A percentile compares a stretch with the other conserved stretches of the same genome.
These are phyloP conservation scores for Sarcomyxa edulis DNA, from an alignment of 768 basidiomycete species.

Conservation along the genomic window DNA sequence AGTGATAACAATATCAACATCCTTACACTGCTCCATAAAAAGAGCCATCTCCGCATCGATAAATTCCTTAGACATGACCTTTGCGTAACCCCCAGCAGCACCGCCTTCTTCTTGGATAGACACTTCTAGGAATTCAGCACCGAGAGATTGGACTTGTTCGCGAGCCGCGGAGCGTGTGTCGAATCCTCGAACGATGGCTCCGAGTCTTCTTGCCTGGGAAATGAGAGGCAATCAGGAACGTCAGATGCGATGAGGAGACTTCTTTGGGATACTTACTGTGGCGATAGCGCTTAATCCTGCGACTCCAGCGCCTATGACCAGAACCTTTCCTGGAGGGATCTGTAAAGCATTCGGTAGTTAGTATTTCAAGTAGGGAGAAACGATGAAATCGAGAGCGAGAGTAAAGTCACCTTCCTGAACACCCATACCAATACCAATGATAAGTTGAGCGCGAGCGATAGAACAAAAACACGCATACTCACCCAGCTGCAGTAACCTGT, in stretches of 20 bases:
- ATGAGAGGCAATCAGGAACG: background rate
- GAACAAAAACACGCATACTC: conserved; percentile 22
- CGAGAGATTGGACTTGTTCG: conserved; percentile 87
- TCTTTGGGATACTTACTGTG: conserved; percentile 41
- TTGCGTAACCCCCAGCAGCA: conserved; percentile 82
- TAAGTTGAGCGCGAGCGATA: background rate
- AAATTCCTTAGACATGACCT: conserved; percentile 88
- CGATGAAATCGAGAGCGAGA: too few species aligned
- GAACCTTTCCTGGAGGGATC: conserved; percentile 84
- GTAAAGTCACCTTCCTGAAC: too few species aligned
- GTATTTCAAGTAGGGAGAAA: too few species aligned
- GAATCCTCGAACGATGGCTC: conserved; percentile 85
- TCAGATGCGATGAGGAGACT: background rate
- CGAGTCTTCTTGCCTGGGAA: conserved; percentile 67
- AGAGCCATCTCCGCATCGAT: conserved; percentile 85
- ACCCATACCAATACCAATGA: background rate
- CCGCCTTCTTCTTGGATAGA: conserved; percentile 75
- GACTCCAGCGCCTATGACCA: conserved; percentile 86
- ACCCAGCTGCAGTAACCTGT: conserved; percentile 90
- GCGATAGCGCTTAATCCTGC: conserved; percentile 86
- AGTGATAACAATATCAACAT: conserved; percentile 86
- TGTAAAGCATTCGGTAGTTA: conserved; percentile 25
- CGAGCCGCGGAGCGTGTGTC: conserved; percentile 82
- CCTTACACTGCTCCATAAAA: conserved; percentile 83
- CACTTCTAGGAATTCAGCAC: conserved; percentile 88